Conservation (phyloP, 2,329 filamentous ascomycete species). For the Westerdykella ornata region DNA sequence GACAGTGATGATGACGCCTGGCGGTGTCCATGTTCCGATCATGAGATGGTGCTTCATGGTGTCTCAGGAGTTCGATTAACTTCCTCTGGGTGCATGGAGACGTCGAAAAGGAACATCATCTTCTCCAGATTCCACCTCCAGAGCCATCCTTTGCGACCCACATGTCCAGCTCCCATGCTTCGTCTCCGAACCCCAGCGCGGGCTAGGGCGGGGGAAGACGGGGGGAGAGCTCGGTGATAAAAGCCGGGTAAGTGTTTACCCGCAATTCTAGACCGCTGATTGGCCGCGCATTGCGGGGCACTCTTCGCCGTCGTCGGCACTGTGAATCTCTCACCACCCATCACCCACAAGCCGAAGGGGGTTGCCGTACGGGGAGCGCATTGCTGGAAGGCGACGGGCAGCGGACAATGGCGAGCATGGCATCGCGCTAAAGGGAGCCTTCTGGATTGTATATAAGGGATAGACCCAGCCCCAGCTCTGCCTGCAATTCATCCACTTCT, state of each 20-base stretch:
- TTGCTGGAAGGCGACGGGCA: too few relatives aligned
- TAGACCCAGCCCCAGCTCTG: neutral
- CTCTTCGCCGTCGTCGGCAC: constrained; percentile 16
- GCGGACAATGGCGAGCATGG: too few relatives aligned
- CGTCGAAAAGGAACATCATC: neutral
- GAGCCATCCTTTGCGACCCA: neutral
- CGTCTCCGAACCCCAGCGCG: constrained; percentile 4
- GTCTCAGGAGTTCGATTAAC: constrained; percentile 3
- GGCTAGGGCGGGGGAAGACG: constrained; percentile 22
- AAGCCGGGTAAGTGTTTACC: constrained; percentile 23
- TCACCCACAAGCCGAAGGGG: constrained; percentile 2
- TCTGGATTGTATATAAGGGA: neutral
- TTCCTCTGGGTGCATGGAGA: constrained; percentile 5
- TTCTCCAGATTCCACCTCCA: too few relatives aligned
- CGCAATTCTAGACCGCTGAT: constrained; percentile 6
- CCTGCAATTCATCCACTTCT: too few relatives aligned
- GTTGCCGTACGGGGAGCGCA: too few relatives aligned
- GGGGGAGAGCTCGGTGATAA: constrained; percentile 11
- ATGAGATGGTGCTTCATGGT: constrained; percentile 81
- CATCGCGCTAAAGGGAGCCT: constrained; percentile 1
- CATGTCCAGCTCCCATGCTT: neutral
- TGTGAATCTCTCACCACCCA: constrained; percentile 1
- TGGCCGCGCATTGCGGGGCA: constrained; percentile 20
- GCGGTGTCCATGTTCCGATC: constrained; percentile 86
- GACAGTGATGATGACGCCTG: constrained; percentile 83